Conservation (phyloP, 2,329 filamentous ascomycete genomes). For the Trichoderma hamatum region DNA sequence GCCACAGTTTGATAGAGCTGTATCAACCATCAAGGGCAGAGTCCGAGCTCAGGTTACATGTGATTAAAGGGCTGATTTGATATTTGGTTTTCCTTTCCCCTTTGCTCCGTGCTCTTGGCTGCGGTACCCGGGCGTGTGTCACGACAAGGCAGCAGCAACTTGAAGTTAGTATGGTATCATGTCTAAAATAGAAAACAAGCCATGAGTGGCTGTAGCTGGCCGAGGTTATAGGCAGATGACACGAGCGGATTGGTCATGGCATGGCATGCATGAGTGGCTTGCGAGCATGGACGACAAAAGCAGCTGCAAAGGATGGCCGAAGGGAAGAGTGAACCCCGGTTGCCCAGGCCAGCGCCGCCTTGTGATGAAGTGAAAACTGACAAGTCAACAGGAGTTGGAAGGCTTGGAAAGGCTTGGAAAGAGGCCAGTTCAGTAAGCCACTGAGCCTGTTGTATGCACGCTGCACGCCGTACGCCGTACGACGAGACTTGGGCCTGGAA, state of each 20-base stretch:
- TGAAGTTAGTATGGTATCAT: background rate
- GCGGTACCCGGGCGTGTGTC: background rate
- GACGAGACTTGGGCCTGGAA: slow-evolving; percentile 1
- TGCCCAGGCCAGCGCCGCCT: background rate
- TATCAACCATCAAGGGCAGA: background rate
- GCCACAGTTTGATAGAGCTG: background rate
- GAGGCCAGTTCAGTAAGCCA: background rate
- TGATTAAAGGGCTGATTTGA: background rate
- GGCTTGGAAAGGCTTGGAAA: background rate
- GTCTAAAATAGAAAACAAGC: background rate
- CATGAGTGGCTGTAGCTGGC: background rate
- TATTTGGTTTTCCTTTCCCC: no score
- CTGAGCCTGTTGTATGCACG: background rate
- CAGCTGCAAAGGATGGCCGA: slow-evolving; percentile 10
- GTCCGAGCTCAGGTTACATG: background rate
- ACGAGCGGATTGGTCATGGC: slow-evolving; percentile 12
- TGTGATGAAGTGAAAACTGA: slow-evolving; percentile 24
- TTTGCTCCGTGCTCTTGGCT: background rate
- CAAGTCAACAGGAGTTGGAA: slow-evolving; percentile 9
- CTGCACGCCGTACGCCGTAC: background rate
- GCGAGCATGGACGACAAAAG: background rate
- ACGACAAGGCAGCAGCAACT: slow-evolving; percentile 6
- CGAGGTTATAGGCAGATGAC: slow-evolving; percentile 10
- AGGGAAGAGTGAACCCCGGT: background rate
- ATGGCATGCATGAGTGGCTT: slow-evolving; percentile 4